Evolutionary conservation across 768 basidiomycete genomes (phyloP), one percentile per base, ranked within the genome.

Genomic region (Boletales sp.): DNA sequence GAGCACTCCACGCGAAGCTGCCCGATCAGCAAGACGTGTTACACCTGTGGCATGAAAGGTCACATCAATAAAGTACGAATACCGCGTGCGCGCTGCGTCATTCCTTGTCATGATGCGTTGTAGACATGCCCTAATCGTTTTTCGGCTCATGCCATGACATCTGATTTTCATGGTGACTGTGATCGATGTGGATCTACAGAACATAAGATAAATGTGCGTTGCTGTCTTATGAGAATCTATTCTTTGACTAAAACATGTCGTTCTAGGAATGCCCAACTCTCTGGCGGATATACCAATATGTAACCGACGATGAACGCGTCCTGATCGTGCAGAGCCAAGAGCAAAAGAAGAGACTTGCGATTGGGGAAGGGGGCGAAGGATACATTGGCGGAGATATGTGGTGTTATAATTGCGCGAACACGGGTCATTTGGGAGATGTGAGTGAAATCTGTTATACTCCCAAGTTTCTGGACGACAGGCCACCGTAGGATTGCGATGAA

Each of bases 371-470:
- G 13, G 86, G 88, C 10, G 90, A 90, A 64, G 87, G 84, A 7
- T 90, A 86, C 65, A 83, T 91, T 47, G 85, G 79, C 5, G 65
- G 68, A 32, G 87, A 88, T 60, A 74, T 81, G 57, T 91, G 86
- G 86, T 92, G 90, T 64, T 88, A 90, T 62, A 87, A 87, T 57
- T 92, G 90, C 56, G 90, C 86, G 37, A 70, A 70, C 28, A 66
- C 66, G 44, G 89, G 87, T 4, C 90, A 92, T 65, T 78, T 86
- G 64, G 90, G 90, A 41, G 90, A 91, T 58, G 89, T 90, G 60
- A 68, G 85, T 73, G 40, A 40, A 46, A 28, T 39, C 17, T 31
- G 42, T 19, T 11, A 13, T 44, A 32, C 17, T 14, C 32, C 11
- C 12, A 2, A 34, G 21, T 42, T 25, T 40, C 32, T 43, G 38